Base-by-base conservation (phyloP, 2,329 filamentous ascomycete species). In the Venturia oleaginea region DNA sequence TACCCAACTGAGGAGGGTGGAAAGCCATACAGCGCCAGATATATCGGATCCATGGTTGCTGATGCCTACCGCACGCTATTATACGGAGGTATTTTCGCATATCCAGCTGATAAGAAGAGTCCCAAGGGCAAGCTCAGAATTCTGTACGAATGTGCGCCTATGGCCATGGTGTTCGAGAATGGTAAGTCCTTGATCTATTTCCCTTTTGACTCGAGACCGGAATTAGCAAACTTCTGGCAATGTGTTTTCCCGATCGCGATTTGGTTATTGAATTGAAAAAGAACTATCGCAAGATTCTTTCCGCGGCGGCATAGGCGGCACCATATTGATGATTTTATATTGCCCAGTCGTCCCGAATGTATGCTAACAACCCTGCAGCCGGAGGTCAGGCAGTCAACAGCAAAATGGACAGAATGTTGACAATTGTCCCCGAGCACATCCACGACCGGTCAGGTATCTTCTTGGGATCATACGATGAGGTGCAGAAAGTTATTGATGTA, bases 151-250 rank as follows among this genome's bases (percentile, higher is more conserved):
- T 99, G 94, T 75, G 94, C 94, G 17, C 94, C 94, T 46, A 99
- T 99, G 94, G 94, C 94, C 30, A 90, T 97, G 88, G 85, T 99
- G 7, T 97, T 99, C 76, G 94, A 99, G 79, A 97, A 99, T 78
- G 94, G 90, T 93, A 77, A 79, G 87, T 80, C 59, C 27, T 51
- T 65, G 5, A 4, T 64, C 22, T 64, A 57, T 30, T 27, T 13
- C 38, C 15, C 22, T 8, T 38, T n/a, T 1, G 15, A n/a, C 17
- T 43, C 37, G 5, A 30, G 34, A 46, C 19, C 43, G 43, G 11
- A 8, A 3, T 10, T 1, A 8, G 7, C 8, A 46, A 22, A 6
- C 6, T 22, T 46, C 43, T 46, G 43, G 43, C 19, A 22, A 22
- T 11, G 10, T 10, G 10, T 46, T 8, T 22, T 2, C n/a, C 6